Evolutionary conservation across 345 rosid genomes (phyloP), one percentile per base, ranked within the genome.

Genomic region (Linum trigynum): DNA sequence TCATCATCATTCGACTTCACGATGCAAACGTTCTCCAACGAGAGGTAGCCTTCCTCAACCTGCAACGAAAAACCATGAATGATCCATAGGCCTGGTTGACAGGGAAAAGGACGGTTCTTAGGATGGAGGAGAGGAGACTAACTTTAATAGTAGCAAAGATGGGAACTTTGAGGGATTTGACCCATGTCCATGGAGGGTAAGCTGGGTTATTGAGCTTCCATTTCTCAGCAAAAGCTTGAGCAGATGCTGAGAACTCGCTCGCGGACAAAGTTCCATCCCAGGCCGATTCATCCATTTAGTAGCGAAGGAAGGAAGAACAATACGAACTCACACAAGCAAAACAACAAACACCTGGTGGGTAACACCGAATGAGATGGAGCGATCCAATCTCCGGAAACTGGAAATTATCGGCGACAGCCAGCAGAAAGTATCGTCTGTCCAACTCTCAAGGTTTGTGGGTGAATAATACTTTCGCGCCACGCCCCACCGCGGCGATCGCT

Each of bases 181-280:
- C 45, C 90, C 94, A 90, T 2, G 73, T 73, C 95, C 95, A 90
- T 3, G 76, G 78, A 51, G 92, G 89, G 4, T 66, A 64, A 59
- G 61, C 65, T 3, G 74, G 65, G 73, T 76, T 79, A 6, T 63
- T 53, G 15, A 3, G 67, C n/a, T 74, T 79, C 97, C 97, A 90
- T 69, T 72, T 81, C 58, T 79, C 81, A 0, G 80, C 63, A 64
- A 92, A 83, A 41, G 80, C 61, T 23, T 57, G 61, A 68, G 88
- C 82, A 7, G 94, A 81, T 32, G 69, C 61, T 42, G 35, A 56
- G 68, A 88, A 92, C 16, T 81, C 85, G 42, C 68, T 76, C 2
- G 38, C 59, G 36, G 89, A 67, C 38, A 92, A 73, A 38, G 80
- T 82, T 65, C 98, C 98, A 64, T 86, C 89, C 80, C 79, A 67